Base-by-base conservation (phyloP, 1,284 basidiomycete species). In the Ceratobasidium sp. region DNA sequence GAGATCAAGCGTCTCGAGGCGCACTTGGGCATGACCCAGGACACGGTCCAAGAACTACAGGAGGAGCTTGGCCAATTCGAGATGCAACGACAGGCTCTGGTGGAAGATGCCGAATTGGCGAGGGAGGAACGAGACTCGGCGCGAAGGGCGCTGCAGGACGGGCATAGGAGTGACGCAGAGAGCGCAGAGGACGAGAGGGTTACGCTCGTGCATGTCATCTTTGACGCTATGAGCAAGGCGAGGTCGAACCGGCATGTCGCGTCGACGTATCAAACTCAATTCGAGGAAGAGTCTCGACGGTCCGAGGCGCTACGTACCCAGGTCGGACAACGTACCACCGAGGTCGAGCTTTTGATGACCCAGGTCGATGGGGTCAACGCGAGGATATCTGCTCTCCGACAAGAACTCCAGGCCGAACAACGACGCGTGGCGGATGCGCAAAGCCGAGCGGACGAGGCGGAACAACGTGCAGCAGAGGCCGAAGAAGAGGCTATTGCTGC, bases 1-100 rank as follows among this genome's bases (percentile, higher is more conserved):
- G 73, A 74, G n/a, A 75, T 75, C 48, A 71, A 71, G 45, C 62
- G 73, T 23, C 58, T 75, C 6, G 71, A 75, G 34, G 74, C 72
- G 34, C 74, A 75, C 26, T 46, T 73, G 12, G 60, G 57, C 9
- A 60, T 75, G 43, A 30, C 58, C 10, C 74, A 75, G 43, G 74
- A 75, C 26, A 39, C 64, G 28, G 32, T 61, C 59, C 58, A 72
- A 34, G 74, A 75, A 46, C 43, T 70, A 3, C 55, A 58, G 39
- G 48, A 59, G 18, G 74, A 75, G 45, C 43, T 74, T 28, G 65
- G 59, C 28, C 64, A 50, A 23, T 36, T 52, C 16, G 30, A 57
- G 48, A 43, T 61, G 6, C 71, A 74, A 57, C 61, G 61, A 9
- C 41, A 59, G 45, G 53, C 50, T 8, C 21, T 74, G 58, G 43